A percentile compares a stretch with the other conserved stretches of the same genome.
These are phyloP conservation scores for Goffeauzyma gilvescens DNA, from an alignment of 768 basidiomycete genomes.

Conservation along the genomic window DNA sequence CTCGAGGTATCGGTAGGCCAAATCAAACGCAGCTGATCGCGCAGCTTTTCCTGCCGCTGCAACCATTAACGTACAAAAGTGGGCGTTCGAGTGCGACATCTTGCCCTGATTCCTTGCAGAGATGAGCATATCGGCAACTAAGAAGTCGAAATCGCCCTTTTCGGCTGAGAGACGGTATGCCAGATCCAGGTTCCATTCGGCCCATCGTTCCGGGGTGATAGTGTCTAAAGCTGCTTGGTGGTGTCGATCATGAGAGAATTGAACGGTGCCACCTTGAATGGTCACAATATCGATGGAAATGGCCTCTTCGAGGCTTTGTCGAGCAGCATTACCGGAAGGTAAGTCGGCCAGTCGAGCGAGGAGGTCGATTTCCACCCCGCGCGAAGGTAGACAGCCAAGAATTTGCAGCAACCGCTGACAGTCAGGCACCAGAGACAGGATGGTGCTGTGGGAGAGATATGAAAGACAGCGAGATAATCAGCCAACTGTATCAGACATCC, in stretches of 20 bases:
- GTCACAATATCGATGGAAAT: too few species aligned
- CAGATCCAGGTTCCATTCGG: background rate
- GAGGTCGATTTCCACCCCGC: conserved; percentile 10
- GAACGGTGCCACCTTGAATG: too few species aligned
- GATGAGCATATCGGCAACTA: conserved; percentile 16
- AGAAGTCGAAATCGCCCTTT: conserved; percentile 14
- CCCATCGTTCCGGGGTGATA: background rate
- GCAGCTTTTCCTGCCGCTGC: background rate
- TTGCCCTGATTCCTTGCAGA: conserved; percentile 3
- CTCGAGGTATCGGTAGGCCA: background rate
- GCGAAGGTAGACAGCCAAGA: conserved; percentile 15
- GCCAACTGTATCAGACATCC: too few species aligned
- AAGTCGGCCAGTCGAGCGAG: too few species aligned
- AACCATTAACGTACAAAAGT: background rate
- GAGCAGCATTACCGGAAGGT: too few species aligned
- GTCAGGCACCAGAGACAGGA: too few species aligned
- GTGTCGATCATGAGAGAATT: conserved; percentile 20
- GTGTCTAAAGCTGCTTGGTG: conserved; percentile 6
- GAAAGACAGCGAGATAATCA: too few species aligned
- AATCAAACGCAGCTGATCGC: conserved; percentile 1
- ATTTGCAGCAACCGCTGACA: conserved; percentile 8
- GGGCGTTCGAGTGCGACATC: background rate
- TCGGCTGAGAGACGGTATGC: background rate
- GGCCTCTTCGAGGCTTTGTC: too few species aligned
- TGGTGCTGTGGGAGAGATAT: too few species aligned